Base-by-base conservation (phyloP, 179 eudicot genomes). In the Spinacia oleracea region DNA sequence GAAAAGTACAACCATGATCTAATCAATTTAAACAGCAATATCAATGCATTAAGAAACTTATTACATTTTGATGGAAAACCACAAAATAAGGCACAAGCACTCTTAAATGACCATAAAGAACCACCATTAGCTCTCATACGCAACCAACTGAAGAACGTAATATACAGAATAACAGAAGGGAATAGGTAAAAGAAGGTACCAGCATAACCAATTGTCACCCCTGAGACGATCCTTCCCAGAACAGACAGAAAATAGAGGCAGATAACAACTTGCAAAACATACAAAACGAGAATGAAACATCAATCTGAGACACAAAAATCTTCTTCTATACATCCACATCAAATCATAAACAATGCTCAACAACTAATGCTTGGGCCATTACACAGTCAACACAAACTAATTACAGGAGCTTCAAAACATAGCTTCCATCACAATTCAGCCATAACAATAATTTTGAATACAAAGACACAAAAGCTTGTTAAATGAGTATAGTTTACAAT, bases 141-240 rank as follows among this genome's bases (percentile, higher is more conserved):
- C 5, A 18, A 40, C 46, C 51, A 42, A 75, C 9, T 34, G 23
- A 69, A 53, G 67, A 46, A 55, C 38, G 43, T 31, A 34, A 74
- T 74, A 69, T n/a, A n/a, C n/a, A n/a, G n/a, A n/a, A n/a, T n/a
- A n/a, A n/a, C 15, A 64, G 70, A 51, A 70, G 27, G 60, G 32
- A 80, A 71, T 29, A 16, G 77, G 9, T 38, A 77, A 46, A 70
- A 75, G 23, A 43, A 59, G 63, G 71, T 85, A 94, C 98, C 98
- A 59, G 89, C 89, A 88, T 91, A 95, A 72, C 97, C 98, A 81
- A 95, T 88, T 16, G 97, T 93, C 62, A 89, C 88, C 77, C 97
- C 97, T 29, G 98, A 87, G 81, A 93, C 86, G 79, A 86, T 73
- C 81, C 97, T 93, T 78, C 98, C 98, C 67, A 95, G 70, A 55